phyloP scores from a whole-genome alignment of 2,329 filamentous ascomycete species.

The Ceratocystis alfenasii region DNA sequence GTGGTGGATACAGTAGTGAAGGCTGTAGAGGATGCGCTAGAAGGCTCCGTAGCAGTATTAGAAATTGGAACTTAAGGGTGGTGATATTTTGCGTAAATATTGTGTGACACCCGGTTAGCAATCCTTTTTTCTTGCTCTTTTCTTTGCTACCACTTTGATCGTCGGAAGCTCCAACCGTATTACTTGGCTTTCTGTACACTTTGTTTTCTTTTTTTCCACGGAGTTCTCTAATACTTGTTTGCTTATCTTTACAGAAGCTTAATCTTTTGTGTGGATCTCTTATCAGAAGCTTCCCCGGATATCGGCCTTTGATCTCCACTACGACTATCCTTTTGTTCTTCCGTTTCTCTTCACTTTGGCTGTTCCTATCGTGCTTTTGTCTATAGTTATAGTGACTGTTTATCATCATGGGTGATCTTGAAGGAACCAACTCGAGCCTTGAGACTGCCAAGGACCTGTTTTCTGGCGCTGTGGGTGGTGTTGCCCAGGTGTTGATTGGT shows the following conservation, averaged over 20 bases:
- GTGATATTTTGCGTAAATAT: background rate
- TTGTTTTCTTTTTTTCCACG: background rate
- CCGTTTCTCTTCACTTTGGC: background rate
- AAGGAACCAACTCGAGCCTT: conserved; percentile 29
- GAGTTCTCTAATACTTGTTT: background rate
- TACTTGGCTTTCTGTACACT: background rate
- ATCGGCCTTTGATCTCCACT: conserved; percentile 11
- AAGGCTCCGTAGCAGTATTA: background rate
- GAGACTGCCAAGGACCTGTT: conserved; percentile 80
- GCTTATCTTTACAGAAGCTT: background rate
- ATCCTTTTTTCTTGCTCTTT: background rate
- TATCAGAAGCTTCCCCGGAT: conserved; percentile 3
- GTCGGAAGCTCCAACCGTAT: no score
- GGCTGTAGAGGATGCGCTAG: background rate
- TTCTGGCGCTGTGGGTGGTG: conserved; percentile 77
- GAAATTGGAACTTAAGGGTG: background rate
- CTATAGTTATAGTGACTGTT: no score
- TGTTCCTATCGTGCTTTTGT: background rate
- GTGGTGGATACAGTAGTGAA: background rate
- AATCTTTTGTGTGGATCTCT: background rate
- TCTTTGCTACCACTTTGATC: background rate
- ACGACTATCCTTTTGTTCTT: background rate
- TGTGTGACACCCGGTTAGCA: background rate
- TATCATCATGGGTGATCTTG: conserved; percentile 19
- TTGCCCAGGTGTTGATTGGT: conserved; percentile 92